Base-by-base conservation (phyloP, 441 rosid genomes). In the Gossypium schwendimanii region DNA sequence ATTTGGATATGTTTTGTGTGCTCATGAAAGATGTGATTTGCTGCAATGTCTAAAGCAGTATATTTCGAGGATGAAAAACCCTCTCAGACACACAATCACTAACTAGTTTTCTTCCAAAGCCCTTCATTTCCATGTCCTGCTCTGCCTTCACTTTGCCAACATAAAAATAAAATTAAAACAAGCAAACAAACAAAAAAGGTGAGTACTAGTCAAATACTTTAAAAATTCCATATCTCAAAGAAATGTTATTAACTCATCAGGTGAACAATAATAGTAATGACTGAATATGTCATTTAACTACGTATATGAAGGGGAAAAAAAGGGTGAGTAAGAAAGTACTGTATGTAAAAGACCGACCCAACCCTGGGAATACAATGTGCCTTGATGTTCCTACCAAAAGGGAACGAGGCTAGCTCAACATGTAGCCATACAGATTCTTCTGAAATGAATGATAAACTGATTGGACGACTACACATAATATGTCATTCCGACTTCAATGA, bases 401-500 rank as follows among this genome's bases (percentile, higher is more conserved):
- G 57, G 45, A 41, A 41, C 45, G 12, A 2, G 45, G 10, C 72
- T 53, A 53, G 50, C 71, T 53, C 62, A 1, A 33, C 24, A 53
- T 53, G 18, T 53, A 57, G 17, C 62, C 72, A 33, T 6, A 33
- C 31, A 52, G 2, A 53, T 54, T 33, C 49, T 14, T 0, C 49
- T 26, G 24, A 7, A 49, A 54, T 39, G 59, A 69, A 10, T 55
- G 60, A 54, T 49, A n/a, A 49, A 49, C 54, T 49, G 17, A 1
- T 8, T 36, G 54, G 63, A 21, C 1, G 17, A 57, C 83, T 88
- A 94, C 39, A 94, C 96, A 81, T 90, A 85, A 83, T 94, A 94
- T 73, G 90, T 89, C 94, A 94, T 90, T 65, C 98, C 98, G 55
- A 94, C 97, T 89, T 94, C 97, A 57, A 92, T 88, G 17, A 94